Conservation (phyloP, 2,329 filamentous ascomycete genomes). For the Rhynchosporium graminicola region DNA sequence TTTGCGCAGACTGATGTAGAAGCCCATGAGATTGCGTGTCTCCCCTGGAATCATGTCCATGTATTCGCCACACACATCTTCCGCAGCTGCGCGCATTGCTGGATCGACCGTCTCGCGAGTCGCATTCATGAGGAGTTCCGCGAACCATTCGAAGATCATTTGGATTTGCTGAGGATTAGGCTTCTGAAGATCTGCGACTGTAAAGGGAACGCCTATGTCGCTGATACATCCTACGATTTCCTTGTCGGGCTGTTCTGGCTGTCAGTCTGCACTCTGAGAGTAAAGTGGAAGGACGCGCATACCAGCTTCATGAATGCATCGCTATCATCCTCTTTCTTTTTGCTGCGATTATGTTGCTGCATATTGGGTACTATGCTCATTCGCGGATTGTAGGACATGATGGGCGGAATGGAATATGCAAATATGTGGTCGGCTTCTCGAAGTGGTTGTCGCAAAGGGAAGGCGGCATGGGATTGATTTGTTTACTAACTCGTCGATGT, state of each 20-base stretch:
- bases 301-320: slow-evolving; percentile 60
- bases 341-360: slow-evolving; percentile 49
- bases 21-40: slow-evolving; percentile 92
- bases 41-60: slow-evolving; percentile 83
- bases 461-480: background rate
- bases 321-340: slow-evolving; percentile 58
- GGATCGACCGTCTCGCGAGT: slow-evolving; percentile 93
- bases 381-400: slow-evolving; percentile 52
- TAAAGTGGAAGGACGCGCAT: slow-evolving; percentile 29
- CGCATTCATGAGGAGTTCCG: slow-evolving; percentile 88
- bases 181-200: slow-evolving; percentile 83
- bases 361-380: slow-evolving; percentile 53
- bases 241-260: slow-evolving; percentile 49
- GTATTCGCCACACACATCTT: slow-evolving; percentile 82
- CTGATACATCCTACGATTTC: slow-evolving; percentile 98
- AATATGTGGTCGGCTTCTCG: background rate
- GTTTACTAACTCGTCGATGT: slow-evolving; percentile 22
- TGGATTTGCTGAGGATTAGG: slow-evolving; percentile 94
- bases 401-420: slow-evolving; percentile 11
- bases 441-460: slow-evolving; percentile 17
- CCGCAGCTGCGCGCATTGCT: slow-evolving; percentile 88
- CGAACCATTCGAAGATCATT: slow-evolving; percentile 97
- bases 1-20: slow-evolving; percentile 81
- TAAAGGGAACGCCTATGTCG: slow-evolving; percentile 92
- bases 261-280: slow-evolving; percentile 24